Base-by-base conservation (phyloP, 176 grass and related monocot genomes). In the Rhynchospora pubera region DNA sequence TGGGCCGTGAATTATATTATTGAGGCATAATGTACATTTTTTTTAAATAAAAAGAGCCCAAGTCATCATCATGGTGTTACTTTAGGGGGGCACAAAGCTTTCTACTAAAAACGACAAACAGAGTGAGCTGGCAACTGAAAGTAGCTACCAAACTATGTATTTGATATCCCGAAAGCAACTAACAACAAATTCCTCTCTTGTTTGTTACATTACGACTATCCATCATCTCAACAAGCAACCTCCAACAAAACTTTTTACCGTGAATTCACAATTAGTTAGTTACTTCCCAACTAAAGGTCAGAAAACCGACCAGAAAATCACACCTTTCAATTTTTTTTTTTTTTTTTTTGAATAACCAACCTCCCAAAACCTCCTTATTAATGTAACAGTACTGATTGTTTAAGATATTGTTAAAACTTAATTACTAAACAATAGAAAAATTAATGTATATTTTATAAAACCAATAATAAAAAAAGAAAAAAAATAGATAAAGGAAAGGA, bases 41-140 rank as follows among this genome's bases (percentile, higher is more conserved):
- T 61, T n/a, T 56, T 62, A 15, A 61, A n/a, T n/a, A n/a, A n/a
- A n/a, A n/a, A 50, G 51, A 42, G 60, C 58, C 59, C 58, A 63
- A 26, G 59, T 30, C 23, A 48, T 2, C 9, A 16, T 81, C 19
- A 46, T 65, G 58, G 42, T 9, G 26, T 46, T 62, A 62, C 12
- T 60, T 80, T 62, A 22, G 30, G 9, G 48, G 21, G 57, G 19
- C 32, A 22, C 19, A 57, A 51, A 81, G 11, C 11, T 28, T 23
- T 51, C 3, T 9, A 26, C 13, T 7, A 26, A 30, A 44, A 63
- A 51, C 28, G 19, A 81, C 43, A 81, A 61, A 48, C 42, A 9
- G 43, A 81, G 43, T 81, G 79, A 50, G 79, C 11, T 81, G 79
- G 21, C 13, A 81, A 81, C 19, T 65, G 79, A 81, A 58, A 80